A percentile compares a stretch with the other conserved stretches of the same genome.
phyloP scores from a whole-genome alignment of 768 basidiomycete species.

The Kwoniella sp. region DNA sequence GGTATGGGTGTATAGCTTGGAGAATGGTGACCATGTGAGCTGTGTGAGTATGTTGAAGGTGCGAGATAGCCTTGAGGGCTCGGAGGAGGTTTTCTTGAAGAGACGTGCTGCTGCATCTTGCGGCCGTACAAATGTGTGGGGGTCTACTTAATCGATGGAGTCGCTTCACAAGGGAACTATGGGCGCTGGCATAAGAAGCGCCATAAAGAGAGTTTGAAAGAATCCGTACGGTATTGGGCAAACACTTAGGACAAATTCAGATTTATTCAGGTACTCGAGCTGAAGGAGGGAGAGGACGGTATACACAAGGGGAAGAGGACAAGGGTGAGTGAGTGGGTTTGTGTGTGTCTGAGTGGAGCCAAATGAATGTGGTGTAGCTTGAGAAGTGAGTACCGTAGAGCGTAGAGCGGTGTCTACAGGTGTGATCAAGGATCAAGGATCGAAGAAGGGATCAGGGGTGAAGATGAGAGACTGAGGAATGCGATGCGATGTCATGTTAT shows the following conservation, averaged over 20 bases:
- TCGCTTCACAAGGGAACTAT: not conserved
- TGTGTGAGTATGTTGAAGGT: conserved; percentile 6
- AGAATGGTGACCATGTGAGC: conserved; percentile 1
- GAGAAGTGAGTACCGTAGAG: too few relatives aligned
- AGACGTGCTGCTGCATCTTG: conserved; percentile 18
- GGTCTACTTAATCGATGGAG: not conserved
- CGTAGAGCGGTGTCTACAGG: too few relatives aligned
- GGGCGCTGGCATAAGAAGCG: not conserved
- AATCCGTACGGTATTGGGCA: not conserved
- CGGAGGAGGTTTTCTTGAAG: conserved; percentile 25
- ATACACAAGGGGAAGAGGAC: not conserved
- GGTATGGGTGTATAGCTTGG: not conserved
- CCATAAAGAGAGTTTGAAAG: not conserved
- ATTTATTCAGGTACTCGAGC: not conserved
- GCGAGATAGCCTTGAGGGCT: conserved; percentile 16
- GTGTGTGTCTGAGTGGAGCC: not conserved
- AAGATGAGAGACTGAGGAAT: too few relatives aligned
- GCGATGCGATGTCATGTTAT: too few relatives aligned
- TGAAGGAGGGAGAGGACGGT: not conserved
- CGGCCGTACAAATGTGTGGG: not conserved
- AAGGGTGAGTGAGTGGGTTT: not conserved
- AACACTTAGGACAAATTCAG: not conserved
- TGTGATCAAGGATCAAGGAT: too few relatives aligned
- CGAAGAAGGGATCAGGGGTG: too few relatives aligned
- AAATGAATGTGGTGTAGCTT: not conserved